Evolutionary conservation across 1,284 basidiomycete genomes (phyloP).

Genomic region (Hortiboletus rubellus): DNA sequence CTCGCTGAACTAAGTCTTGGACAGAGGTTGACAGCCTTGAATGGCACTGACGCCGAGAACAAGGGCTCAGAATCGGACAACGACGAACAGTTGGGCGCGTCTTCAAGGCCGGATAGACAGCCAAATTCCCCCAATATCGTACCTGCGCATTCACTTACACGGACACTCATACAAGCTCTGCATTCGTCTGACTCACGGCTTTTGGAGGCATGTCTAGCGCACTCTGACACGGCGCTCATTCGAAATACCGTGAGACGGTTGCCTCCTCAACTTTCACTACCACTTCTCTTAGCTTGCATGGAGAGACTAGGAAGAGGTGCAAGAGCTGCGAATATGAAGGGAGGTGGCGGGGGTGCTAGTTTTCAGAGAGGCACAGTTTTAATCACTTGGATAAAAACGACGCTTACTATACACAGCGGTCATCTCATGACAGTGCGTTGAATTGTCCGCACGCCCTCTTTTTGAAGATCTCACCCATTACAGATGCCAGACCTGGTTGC

Average conservation of each 20-base stretch:
- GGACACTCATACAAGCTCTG: constrained; percentile 93
- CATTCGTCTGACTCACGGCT: constrained; percentile 92
- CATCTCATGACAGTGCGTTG: constrained; percentile 89
- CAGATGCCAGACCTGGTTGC: constrained; percentile 86
- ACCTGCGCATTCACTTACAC: constrained; percentile 87
- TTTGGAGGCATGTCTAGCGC: constrained; percentile 85
- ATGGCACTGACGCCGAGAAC: constrained; percentile 45
- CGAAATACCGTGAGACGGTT: constrained; percentile 87
- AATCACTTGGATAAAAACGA: constrained; percentile 87
- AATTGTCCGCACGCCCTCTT: not conserved
- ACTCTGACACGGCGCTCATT: constrained; percentile 82
- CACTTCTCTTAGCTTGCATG: constrained; percentile 86
- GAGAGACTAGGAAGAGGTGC: constrained; percentile 85
- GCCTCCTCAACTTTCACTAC: constrained; percentile 88
- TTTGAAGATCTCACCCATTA: constrained; percentile 26
- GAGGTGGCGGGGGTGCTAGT: constrained; percentile 80
- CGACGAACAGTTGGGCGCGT: constrained; percentile 39
- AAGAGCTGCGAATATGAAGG: constrained; percentile 70
- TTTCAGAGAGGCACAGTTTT: constrained; percentile 84
- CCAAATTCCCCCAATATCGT: constrained; percentile 47
- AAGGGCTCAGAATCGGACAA: constrained; percentile 42
- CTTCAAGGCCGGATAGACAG: constrained; percentile 33
- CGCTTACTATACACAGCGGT: constrained; percentile 85
- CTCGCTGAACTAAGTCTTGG: constrained; percentile 89
- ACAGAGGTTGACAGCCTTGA: constrained; percentile 77